Evolutionary conservation across 2,329 filamentous ascomycete genomes (phyloP), one percentile per base, ranked within the genome.

Genomic region (Scytalidium sp.): DNA sequence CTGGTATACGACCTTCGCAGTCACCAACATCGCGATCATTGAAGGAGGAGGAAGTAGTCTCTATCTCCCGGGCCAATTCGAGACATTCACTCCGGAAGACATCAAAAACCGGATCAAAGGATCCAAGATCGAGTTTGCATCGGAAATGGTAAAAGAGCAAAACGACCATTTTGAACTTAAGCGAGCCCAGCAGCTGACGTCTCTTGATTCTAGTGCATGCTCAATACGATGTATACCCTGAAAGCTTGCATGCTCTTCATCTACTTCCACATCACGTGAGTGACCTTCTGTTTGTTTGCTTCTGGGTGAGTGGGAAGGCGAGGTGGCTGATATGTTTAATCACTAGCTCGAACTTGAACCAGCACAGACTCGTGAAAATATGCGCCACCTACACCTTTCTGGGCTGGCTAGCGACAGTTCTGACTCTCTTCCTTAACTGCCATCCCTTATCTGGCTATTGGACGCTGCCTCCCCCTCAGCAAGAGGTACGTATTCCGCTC

Each of bases 91-190:
- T 6, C 50, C 60, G 13, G 49, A 56, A 15, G 66, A 75, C 9
- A 69, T 75, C 4, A 36, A 66, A 23, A 68, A 72, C 19, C 66
- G 74, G 7, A 68, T 75, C 40, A 65, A 67, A 22, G 81, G 81
- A 3, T 83, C 80, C 36, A 85, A 84, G 70, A 79, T 80, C 70
- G 81, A 84, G 1, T 69, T 83, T 44, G 74, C 82, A 7, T 77
- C 78, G 3, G 81, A 85, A 56, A 72, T 83, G 64, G 75, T 78
- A 61, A 83, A 85, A 40, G 13, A 29, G 3, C 23, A 17, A 21
- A 13, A 43, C 19, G 32, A 40, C 47, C 32, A 19, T 21, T 41
- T 2, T 19, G 21, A n/a, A n/a, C 17, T 19, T 25, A 22, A 17
- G 20, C 11, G 11, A n/a, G 5, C 25, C 19, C 13, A 13, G 25